Evolutionary conservation across 164 flowering plant genomes (phyloP), one percentile per base, ranked within the genome.

Genomic region (Vitis riparia): DNA sequence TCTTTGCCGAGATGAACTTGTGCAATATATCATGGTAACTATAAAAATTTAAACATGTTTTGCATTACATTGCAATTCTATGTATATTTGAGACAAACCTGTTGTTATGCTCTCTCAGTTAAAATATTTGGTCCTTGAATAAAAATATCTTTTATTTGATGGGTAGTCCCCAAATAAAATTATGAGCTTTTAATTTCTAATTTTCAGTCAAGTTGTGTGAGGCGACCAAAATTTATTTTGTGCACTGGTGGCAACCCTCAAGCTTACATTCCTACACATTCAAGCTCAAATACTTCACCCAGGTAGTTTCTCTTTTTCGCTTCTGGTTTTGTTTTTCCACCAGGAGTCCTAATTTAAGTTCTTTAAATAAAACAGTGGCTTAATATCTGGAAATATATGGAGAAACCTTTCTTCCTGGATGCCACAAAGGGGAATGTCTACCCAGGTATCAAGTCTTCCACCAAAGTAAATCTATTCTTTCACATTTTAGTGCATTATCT

Each of bases 221-320:
- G 98, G 77, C 83, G 97, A 37, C 98, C 98, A 27, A 86, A 91
- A 76, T 95, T 88, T 74, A 93, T 95, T 71, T 23, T 93, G 81
- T 93, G 92, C 80, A 82, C 91, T 65, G 98, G 99, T 55, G 94
- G 97, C 11, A 89, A 76, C 72, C 71, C 91, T 44, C 78, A 89
- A 5, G 85, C 82, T 60, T 78, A 84, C 75, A 81, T 95, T 61
- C 98, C 99, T 61, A 87, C 99, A 64, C 78, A 89, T 80, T 70
- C 97, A 53, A 84, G 76, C 77, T 85, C 82, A 75, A 89, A 72
- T 78, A 67, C 91, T 52, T 59, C 85, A 49, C 66, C 91, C 13
- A 83, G 94, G 99, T 94, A 86, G 48, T 8, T 11, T 64, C 30
- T 61, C 12, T 32, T 62, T 62, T 67, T 37, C 14, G 14, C 30